Evolutionary conservation across 768 basidiomycete genomes (phyloP).

Genomic region (Neoboletus magnificus): DNA sequence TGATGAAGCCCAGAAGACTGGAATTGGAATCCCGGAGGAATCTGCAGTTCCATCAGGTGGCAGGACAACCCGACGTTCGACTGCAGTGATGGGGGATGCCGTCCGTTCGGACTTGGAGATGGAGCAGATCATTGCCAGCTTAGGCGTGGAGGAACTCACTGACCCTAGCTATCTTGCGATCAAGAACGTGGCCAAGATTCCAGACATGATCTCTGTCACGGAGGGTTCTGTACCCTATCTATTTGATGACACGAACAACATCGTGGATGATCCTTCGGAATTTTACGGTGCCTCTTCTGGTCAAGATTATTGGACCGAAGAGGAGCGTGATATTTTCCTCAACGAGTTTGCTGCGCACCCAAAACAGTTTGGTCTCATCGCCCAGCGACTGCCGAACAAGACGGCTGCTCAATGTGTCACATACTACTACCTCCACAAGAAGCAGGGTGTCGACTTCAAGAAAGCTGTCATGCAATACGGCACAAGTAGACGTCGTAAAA

Average conservation of each 20-base stretch:
- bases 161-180: conserved; percentile 87
- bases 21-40: conserved; percentile 34
- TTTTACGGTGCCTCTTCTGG: conserved; percentile 73
- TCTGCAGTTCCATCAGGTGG: conserved; percentile 40
- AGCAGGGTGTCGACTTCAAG: conserved; percentile 80
- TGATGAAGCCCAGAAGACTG: conserved; percentile 45
- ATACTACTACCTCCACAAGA: conserved; percentile 95
- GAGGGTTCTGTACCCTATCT: conserved; percentile 56
- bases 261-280: conserved; percentile 69
- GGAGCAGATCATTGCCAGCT: conserved; percentile 93
- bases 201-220: conserved; percentile 83
- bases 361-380: conserved; percentile 95
- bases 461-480: conserved; percentile 66
- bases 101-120: conserved; percentile 95
- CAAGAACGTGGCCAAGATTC: conserved; percentile 81
- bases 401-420: conserved; percentile 85
- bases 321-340: conserved; percentile 75
- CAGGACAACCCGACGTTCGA: conserved; percentile 70
- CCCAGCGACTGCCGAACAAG: conserved; percentile 77
- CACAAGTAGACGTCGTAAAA: conserved; percentile 61
- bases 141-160: conserved; percentile 89
- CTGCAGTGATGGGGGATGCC: conserved; percentile 75
- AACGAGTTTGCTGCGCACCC: conserved; percentile 81
- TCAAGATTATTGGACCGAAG: conserved; percentile 84
- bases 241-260: conserved; percentile 84